phyloP scores from a whole-genome alignment of 495 filamentous ascomycete species.

The Penicillium lividum region DNA sequence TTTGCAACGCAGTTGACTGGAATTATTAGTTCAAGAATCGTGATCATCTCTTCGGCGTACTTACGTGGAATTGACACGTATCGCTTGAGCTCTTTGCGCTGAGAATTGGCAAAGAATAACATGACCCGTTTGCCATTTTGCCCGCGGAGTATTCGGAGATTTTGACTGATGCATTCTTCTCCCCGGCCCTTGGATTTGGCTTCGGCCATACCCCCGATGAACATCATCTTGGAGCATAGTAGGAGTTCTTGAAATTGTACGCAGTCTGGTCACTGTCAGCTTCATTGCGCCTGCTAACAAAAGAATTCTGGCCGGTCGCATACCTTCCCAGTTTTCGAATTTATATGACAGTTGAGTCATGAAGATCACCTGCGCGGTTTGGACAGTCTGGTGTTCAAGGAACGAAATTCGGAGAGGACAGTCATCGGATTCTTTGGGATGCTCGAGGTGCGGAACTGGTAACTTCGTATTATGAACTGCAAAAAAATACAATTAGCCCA shows the following conservation, averaged over 20 bases:
- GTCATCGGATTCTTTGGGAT: conserved; percentile 40
- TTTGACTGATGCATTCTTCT: conserved; percentile 53
- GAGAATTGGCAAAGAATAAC: conserved; percentile 49
- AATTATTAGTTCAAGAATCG: neutral
- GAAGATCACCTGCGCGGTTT: conserved; percentile 43
- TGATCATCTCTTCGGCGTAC: conserved; percentile 10
- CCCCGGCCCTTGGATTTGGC: conserved; percentile 50
- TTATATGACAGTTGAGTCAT: conserved; percentile 47
- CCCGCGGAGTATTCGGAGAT: conserved; percentile 44
- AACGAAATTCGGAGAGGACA: conserved; percentile 44
- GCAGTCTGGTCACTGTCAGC: conserved; percentile 32
- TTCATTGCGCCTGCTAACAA: neutral
- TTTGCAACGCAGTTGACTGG: conserved; percentile 45
- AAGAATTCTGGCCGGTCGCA: neutral
- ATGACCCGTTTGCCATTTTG: conserved; percentile 40
- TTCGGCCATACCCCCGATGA: conserved; percentile 48
- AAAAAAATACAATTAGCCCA: neutral
- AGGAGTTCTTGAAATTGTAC: conserved; percentile 48
- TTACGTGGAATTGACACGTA: conserved; percentile 48
- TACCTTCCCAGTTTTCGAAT: conserved; percentile 48
- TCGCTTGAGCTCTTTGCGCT: conserved; percentile 41
- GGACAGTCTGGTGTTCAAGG: conserved; percentile 48
- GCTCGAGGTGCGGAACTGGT: conserved; percentile 48
- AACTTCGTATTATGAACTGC: conserved; percentile 44
- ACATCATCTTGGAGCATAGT: conserved; percentile 41